Base-by-base conservation (phyloP, 305 asterid species). In the Fraxinus floribunda region DNA sequence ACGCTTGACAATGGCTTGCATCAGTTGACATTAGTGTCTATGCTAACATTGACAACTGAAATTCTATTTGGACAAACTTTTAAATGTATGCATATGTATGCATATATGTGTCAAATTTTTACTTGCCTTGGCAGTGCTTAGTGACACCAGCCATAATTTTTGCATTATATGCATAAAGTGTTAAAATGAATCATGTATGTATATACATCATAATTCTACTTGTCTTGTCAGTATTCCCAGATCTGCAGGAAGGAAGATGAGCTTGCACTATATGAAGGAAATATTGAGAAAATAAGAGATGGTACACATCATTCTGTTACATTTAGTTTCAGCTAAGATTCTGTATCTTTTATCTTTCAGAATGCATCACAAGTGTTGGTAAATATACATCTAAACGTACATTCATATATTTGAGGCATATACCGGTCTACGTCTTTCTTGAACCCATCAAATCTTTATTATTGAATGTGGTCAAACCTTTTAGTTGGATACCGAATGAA, bases 241-340 rank as follows among this genome's bases (percentile, higher is more conserved):
- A 39, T 89, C 9, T 80, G 85, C 84, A 39, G 75, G 29, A 76
- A 52, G 76, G 90, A 75, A 80, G 92, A 86, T 66, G 55, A 75
- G 79, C 88, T 89, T 35, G 89, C 89, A 52, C 60, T 29, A 11
- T 85, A 55, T 15, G 90, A 89, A 79, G 86, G 79, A 76, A 64
- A 44, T 64, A 81, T 89, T 52, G 77, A 52, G 46, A 83, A 84
- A 79, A 85, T 89, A 83, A 78, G 85, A 75, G 89, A 83, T 13
- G 86, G 92, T 88, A 79, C 24, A 55, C 5, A 84, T 75, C 79
- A 0, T 13, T 34, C 10, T 73, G 11, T 24, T 68, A 26, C 74
- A 62, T 76, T 39, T 29, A 10, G n/a, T 44, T 44, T 76, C 20
- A 24, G 79, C 66, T 4, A 18, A 44, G 8, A 39, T 5, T 44